Evolutionary conservation across 176 grass and related monocot genomes (phyloP), one percentile per base, ranked within the genome.

Genomic region (Cocos nucifera): DNA sequence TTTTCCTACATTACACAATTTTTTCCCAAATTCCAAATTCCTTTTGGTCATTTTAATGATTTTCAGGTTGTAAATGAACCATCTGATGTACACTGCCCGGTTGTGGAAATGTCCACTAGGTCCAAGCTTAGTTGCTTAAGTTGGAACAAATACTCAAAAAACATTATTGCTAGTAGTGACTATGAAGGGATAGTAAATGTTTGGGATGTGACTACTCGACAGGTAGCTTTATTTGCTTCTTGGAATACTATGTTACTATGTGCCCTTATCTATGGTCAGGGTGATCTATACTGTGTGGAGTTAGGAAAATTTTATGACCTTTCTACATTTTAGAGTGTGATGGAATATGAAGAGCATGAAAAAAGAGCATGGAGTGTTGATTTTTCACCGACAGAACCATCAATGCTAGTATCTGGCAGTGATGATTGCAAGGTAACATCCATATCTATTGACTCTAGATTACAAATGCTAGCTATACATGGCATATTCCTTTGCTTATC

Each of bases 291-390:
- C 44, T 66, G 17, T 25, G 15, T 53, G 56, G 54, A 66, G 53
- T 30, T 61, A 66, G 35, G 55, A 74, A 61, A 58, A 30, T 39
- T 32, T 44, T 59, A 51, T 60, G 24, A 16, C 58, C 17, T 83
- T 44, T 80, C 19, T 58, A 17, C 39, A 44, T 67, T 64, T 53
- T 19, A 97, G 94, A 98, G 94, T 76, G 70, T 98, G 48, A 93
- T 98, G 94, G 94, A 98, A 75, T 98, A 98, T 52, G 94, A 93
- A 86, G 94, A 98, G 64, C 94, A 98, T 72, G 94, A 98, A 54
- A 93, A 93, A 82, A 85, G 94, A 79, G 94, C 94, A 66, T 98
- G 94, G 94, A 98, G 94, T 83, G 94, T 98, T 77, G 94, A 98
- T 83, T 98, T 98, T 83, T 98, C 88, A 15, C 77, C 79, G 22